phyloP scores from a whole-genome alignment of 192 early-diverging fungal species.

The Coemansia sp. region DNA sequence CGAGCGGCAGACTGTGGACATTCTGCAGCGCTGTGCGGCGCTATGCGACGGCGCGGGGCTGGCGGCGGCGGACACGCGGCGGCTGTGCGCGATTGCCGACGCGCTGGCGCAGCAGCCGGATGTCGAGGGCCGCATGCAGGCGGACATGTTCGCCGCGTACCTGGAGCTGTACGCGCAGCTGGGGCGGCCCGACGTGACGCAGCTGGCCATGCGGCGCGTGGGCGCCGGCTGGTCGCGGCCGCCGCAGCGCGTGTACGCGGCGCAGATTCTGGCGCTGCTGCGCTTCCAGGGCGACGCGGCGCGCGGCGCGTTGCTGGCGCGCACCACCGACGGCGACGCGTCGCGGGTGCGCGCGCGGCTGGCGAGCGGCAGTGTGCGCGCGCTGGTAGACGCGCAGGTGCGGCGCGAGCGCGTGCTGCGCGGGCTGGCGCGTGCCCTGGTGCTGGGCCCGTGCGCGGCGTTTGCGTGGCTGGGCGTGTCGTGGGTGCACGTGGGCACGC shows the following conservation, averaged over 20 bases:
- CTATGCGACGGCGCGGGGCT: neutral
- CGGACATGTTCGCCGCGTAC: conserved; percentile 8
- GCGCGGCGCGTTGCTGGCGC: neutral
- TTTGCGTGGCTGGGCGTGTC: conserved; percentile 1
- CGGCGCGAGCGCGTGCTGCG: conserved; percentile 15
- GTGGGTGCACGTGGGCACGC: conserved; percentile 14
- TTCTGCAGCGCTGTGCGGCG: conserved; percentile 1
- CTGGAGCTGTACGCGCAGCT: conserved; percentile 36
- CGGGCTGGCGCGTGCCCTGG: neutral
- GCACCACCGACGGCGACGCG: neutral
- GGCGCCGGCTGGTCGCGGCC: conserved; percentile 18
- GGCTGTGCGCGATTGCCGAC: conserved; percentile 22
- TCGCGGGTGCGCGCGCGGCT: conserved; percentile 5
- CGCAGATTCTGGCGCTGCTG: conserved; percentile 33
- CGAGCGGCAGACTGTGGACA: neutral
- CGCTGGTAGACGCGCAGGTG: conserved; percentile 10
- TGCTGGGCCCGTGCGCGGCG: neutral
- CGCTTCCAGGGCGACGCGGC: conserved; percentile 5
- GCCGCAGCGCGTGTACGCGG: conserved; percentile 6
- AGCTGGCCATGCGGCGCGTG: conserved; percentile 14
- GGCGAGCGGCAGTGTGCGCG: neutral
- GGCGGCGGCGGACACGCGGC: neutral
- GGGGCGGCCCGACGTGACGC: conserved; percentile 39
- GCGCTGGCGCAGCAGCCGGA: conserved; percentile 5
- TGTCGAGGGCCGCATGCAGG: neutral